Evolutionary conservation across 1,284 basidiomycete species (phyloP).

Genomic region (Heterobasidion irregulare): DNA sequence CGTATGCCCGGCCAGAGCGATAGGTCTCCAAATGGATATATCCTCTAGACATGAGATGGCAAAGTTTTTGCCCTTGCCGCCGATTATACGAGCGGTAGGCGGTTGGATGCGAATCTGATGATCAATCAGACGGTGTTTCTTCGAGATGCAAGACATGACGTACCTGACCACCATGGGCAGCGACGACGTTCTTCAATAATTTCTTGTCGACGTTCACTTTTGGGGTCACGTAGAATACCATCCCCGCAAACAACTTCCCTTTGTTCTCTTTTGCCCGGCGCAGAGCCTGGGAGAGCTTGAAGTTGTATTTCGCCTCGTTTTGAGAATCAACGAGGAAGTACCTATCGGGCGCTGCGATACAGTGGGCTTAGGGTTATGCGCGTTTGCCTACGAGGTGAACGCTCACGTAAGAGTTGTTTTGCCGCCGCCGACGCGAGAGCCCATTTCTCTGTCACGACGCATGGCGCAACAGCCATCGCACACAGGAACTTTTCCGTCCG

Average conservation of each 20-base stretch:
- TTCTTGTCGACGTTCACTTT: constrained; percentile 46
- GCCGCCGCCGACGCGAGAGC: constrained; percentile 46
- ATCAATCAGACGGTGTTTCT: background rate
- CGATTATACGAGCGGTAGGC: constrained; percentile 48
- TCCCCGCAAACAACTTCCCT: constrained; percentile 50
- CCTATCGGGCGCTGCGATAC: constrained; percentile 43
- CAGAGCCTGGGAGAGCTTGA: constrained; percentile 55
- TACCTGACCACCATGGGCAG: constrained; percentile 63
- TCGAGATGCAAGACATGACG: constrained; percentile 10
- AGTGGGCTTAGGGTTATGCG: background rate
- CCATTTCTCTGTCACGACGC: constrained; percentile 63
- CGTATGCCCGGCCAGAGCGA: constrained; percentile 38
- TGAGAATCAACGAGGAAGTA: constrained; percentile 51
- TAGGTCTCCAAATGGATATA: constrained; percentile 47
- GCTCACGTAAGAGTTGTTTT: constrained; percentile 57
- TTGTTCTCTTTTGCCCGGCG: constrained; percentile 40
- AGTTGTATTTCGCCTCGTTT: constrained; percentile 55
- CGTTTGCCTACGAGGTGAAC: background rate
- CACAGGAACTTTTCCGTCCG: constrained; percentile 81
- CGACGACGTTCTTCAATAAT: constrained; percentile 56
- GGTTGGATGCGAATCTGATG: constrained; percentile 35
- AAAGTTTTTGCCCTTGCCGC: constrained; percentile 38
- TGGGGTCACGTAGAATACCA: constrained; percentile 67
- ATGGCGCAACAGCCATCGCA: constrained; percentile 53
- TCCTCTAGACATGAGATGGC: constrained; percentile 61